phyloP scores from a whole-genome alignment of 768 basidiomycete species.

The Kwoniella mangroviensis region DNA sequence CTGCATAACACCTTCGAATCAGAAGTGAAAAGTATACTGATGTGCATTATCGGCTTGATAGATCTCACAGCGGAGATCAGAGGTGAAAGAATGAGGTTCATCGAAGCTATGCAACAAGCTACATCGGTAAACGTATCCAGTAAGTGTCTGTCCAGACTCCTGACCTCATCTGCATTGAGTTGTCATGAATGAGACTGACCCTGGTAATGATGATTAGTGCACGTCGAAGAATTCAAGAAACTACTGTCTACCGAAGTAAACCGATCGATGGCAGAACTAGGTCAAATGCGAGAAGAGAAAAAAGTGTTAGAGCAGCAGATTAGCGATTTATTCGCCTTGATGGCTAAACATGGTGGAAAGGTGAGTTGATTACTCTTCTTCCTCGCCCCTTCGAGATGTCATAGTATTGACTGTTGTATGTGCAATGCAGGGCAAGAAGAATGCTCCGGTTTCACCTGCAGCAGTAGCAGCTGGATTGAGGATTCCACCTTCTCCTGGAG shows the following conservation, averaged over 20 bases:
- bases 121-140: constrained; percentile 84
- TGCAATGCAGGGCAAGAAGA: background rate
- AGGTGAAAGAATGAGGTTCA: constrained; percentile 81
- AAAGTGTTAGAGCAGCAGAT: constrained; percentile 54
- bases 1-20: constrained; percentile 8
- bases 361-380: constrained; percentile 28
- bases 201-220: no score
- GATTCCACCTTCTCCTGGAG: background rate
- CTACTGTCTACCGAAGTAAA: constrained; percentile 76
- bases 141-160: constrained; percentile 56
- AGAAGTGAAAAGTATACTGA: no score
- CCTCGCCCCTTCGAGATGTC: background rate
- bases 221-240: constrained; percentile 86
- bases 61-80: constrained; percentile 83
- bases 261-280: constrained; percentile 73
- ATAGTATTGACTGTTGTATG: no score
- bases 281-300: constrained; percentile 54
- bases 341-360: constrained; percentile 52
- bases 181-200: no score
- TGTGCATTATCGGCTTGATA: constrained; percentile 45
- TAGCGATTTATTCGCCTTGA: constrained; percentile 56
- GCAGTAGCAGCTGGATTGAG: background rate
- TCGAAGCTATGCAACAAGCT: constrained; percentile 94
- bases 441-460: background rate
- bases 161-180: no score